Percentiles rank a stretch among this genome's conserved stretches.
phyloP scores from a whole-genome alignment of 768 basidiomycete species.

The Mycena kentingensis region DNA sequence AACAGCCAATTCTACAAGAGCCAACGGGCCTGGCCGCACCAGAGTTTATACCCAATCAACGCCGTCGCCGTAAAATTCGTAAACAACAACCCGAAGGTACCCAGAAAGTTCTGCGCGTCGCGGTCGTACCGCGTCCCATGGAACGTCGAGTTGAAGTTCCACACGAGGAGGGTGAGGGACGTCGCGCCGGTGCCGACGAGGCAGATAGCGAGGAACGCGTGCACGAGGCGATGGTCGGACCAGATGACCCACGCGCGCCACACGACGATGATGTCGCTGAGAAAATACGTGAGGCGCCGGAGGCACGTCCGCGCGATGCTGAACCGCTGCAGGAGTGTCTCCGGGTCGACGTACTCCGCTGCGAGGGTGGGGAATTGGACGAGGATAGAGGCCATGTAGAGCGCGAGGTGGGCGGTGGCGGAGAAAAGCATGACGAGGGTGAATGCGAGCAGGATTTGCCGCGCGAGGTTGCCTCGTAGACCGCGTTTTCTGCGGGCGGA shows the following conservation, averaged over 20 bases:
- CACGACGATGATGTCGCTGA: conserved; percentile 23
- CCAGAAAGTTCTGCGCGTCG: conserved; percentile 13
- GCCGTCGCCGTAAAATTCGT: conserved; percentile 20
- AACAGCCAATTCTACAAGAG: background rate
- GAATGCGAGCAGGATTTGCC: conserved; percentile 10
- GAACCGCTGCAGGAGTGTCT: background rate
- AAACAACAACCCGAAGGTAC: conserved; percentile 18
- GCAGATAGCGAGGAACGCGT: conserved; percentile 15
- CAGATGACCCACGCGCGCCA: conserved; percentile 25
- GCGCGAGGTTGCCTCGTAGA: conserved; percentile 10
- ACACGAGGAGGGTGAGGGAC: conserved; percentile 16
- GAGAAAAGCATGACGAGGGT: conserved; percentile 15
- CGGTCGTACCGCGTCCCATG: background rate
- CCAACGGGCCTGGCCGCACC: conserved; percentile 2
- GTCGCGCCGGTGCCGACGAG: conserved; percentile 16
- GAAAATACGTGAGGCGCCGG: conserved; percentile 18
- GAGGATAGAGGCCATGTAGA: conserved; percentile 7
- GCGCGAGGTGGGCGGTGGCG: conserved; percentile 12
- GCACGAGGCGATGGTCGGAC: conserved; percentile 15
- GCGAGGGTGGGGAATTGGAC: conserved; percentile 15
- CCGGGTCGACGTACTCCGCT: conserved; percentile 13
- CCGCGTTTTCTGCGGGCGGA: too few relatives aligned
- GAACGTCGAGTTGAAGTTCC: conserved; percentile 17
- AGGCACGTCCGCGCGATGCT: conserved; percentile 10
- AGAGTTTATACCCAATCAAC: conserved; percentile 22